Evolutionary conservation across 2,329 filamentous ascomycete species (phyloP), one percentile per base, ranked within the genome.

Genomic region (Coleophoma cylindrospora): DNA sequence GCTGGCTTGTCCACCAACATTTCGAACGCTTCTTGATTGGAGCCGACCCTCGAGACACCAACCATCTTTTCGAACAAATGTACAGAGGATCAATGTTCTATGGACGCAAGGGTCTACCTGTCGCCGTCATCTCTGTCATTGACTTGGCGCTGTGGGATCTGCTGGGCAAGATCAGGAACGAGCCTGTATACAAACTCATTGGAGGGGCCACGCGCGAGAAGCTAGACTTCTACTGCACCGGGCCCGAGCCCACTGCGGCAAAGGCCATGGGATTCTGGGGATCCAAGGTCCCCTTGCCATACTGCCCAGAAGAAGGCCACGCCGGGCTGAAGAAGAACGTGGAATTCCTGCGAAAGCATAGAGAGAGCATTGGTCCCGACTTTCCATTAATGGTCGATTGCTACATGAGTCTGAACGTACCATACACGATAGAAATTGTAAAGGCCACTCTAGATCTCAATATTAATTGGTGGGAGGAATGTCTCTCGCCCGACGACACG

Each of bases 381-480:
- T 96, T 94, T 67, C 91, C 91, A 43, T 78, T 96, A 58, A 91
- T 95, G 76, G 91, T 96, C 5, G 91, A 96, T 72, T 96, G 91
- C 76, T 96, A 95, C 72, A 96, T 96, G 91, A 91, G 87, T 59
- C 75, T 96, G 63, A 96, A 91, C 62, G 91, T 96, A 22, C 74
- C 88, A 1, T 96, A 96, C 72, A 95, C 89, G 4, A 95, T 96
- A 59, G 87, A 96, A 69, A 77, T 96, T 21, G 91, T 88, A 53
- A 88, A 91, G 71, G 86, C 85, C 47, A 90, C 86, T 65, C 81
- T 89, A 60, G 84, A 91, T 59, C 79, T 96, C 58, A 80, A 92
- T 68, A 91, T 96, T 67, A 91, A 96, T 74, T 96, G 91, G 91
- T 96, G 90, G 90, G 91, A 96, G 73, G 91, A 96, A 74, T 95